Evolutionary conservation across 2,329 filamentous ascomycete genomes (phyloP).

Genomic region (Aschersonia sp.): DNA sequence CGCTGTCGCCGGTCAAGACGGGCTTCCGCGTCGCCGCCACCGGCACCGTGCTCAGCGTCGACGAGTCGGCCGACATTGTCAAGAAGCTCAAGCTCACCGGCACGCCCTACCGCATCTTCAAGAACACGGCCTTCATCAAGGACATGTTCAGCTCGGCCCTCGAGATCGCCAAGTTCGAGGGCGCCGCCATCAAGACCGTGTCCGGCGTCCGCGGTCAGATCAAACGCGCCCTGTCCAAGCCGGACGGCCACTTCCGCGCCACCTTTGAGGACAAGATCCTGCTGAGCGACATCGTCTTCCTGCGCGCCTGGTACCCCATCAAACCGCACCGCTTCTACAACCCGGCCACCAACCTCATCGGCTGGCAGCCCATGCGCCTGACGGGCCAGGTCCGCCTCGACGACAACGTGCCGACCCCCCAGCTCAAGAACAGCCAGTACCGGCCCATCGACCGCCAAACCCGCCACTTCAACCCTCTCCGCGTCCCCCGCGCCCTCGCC

Average conservation of each 20-base stretch:
- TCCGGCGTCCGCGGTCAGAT: slow-evolving; percentile 93
- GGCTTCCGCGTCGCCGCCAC: slow-evolving; percentile 93
- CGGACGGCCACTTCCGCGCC: slow-evolving; percentile 89
- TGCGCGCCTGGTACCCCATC: slow-evolving; percentile 93
- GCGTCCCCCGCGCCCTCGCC: slow-evolving; percentile 66
- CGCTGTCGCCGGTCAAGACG: slow-evolving; percentile 67
- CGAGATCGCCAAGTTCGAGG: slow-evolving; percentile 97
- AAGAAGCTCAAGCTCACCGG: slow-evolving; percentile 98
- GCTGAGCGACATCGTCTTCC: slow-evolving; percentile 90
- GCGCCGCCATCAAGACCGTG: slow-evolving; percentile 88
- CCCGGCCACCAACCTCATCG: slow-evolving; percentile 82
- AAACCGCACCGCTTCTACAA: slow-evolving; percentile 96
- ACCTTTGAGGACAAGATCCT: slow-evolving; percentile 98
- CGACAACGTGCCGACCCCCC: slow-evolving; percentile 60
- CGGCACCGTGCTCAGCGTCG: slow-evolving; percentile 83
- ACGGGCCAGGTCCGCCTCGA: slow-evolving; percentile 82
- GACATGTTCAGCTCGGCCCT: slow-evolving; percentile 93
- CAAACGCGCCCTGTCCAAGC: slow-evolving; percentile 85
- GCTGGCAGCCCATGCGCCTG: slow-evolving; percentile 87
- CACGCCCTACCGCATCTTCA: slow-evolving; percentile 92
- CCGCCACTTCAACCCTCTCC: slow-evolving; percentile 66
- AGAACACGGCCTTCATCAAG: slow-evolving; percentile 97
- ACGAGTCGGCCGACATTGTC: slow-evolving; percentile 93
- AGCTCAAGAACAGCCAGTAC: slow-evolving; percentile 77
- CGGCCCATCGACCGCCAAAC: slow-evolving; percentile 49